A percentile compares a stretch with the other conserved stretches of the same genome.
These are phyloP conservation scores for Saksenaea vasiformis DNA, from an alignment of 371 early-diverging fungal species.

Conservation along the genomic window DNA sequence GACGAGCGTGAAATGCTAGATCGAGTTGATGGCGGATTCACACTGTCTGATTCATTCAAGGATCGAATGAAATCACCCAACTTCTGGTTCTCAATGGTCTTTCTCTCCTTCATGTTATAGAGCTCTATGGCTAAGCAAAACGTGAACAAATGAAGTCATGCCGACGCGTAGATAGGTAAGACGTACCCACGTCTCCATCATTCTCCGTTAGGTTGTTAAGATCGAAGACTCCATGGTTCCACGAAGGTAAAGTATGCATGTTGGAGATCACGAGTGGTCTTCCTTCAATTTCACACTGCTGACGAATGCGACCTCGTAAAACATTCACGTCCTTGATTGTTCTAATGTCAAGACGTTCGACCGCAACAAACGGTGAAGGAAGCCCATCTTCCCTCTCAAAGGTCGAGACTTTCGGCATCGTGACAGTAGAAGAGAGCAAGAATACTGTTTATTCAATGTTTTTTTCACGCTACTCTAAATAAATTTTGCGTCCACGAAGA, in stretches of 20 bases:
- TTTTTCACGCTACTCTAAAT: background rate
- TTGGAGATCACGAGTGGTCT: conserved; percentile 50
- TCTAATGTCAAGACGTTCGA: conserved; percentile 13
- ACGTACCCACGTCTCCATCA: conserved; percentile 32
- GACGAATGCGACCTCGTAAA: conserved; percentile 21
- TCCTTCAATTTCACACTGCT: conserved; percentile 37
- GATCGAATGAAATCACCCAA: conserved; percentile 1
- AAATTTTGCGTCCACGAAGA: too few relatives aligned
- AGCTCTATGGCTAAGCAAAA: conserved; percentile 6
- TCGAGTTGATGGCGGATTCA: too few relatives aligned
- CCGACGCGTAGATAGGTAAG: background rate
- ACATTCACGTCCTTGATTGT: background rate
- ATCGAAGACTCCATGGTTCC: conserved; percentile 36
- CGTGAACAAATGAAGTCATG: background rate
- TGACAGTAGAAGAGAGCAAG: background rate
- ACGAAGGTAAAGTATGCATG: conserved; percentile 31
- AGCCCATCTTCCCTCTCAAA: conserved; percentile 8
- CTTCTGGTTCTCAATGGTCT: background rate
- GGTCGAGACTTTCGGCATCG: background rate
- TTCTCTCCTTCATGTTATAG: conserved; percentile 3
- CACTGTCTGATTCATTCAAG: background rate
- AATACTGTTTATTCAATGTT: too few relatives aligned
- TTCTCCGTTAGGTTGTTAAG: conserved; percentile 26
- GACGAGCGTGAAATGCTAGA: background rate
- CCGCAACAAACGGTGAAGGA: conserved; percentile 7